These are phyloP conservation scores for Massariosphaeria phaeospora DNA, from an alignment of 495 filamentous ascomycete species.

Conservation along the genomic window DNA sequence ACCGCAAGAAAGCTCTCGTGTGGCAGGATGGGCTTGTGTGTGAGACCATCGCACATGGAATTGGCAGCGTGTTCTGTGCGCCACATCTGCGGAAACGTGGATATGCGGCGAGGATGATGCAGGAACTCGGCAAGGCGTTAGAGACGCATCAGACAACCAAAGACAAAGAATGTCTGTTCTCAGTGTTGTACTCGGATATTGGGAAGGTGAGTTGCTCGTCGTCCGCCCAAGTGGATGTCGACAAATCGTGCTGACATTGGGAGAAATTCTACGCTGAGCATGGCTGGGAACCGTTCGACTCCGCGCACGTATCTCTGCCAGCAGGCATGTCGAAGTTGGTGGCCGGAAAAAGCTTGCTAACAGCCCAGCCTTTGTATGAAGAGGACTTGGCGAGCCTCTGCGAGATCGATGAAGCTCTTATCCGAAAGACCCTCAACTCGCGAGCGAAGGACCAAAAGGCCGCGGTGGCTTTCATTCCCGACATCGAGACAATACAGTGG, in stretches of 20 bases:
- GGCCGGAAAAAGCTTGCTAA: slow-evolving; percentile 33
- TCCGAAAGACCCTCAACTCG: slow-evolving; percentile 42
- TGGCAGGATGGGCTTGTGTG: slow-evolving; percentile 47
- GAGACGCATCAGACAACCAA: slow-evolving; percentile 50
- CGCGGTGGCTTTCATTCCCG: slow-evolving; percentile 66
- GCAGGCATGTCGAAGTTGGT: slow-evolving; percentile 28
- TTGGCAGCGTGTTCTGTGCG: slow-evolving; percentile 83
- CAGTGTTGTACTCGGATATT: slow-evolving; percentile 88
- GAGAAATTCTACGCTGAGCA: slow-evolving; percentile 72
- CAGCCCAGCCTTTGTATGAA: slow-evolving; percentile 43
- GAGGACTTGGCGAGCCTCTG: slow-evolving; percentile 56
- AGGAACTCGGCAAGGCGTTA: slow-evolving; percentile 52
- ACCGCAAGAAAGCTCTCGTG: slow-evolving; percentile 67
- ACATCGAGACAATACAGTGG: slow-evolving; percentile 71
- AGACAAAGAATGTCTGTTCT: slow-evolving; percentile 50
- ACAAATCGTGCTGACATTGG: background rate
- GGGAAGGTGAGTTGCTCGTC: slow-evolving; percentile 55
- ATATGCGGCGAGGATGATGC: slow-evolving; percentile 71
- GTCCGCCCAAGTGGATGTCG: background rate
- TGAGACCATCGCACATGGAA: slow-evolving; percentile 68
- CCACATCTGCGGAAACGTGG: slow-evolving; percentile 65
- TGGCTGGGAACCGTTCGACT: slow-evolving; percentile 74
- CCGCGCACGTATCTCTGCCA: slow-evolving; percentile 45
- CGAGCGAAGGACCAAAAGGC: slow-evolving; percentile 36
- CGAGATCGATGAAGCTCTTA: slow-evolving; percentile 49